Base-by-base conservation (phyloP, 1,284 basidiomycete genomes). In the Farysia itapuensis region DNA sequence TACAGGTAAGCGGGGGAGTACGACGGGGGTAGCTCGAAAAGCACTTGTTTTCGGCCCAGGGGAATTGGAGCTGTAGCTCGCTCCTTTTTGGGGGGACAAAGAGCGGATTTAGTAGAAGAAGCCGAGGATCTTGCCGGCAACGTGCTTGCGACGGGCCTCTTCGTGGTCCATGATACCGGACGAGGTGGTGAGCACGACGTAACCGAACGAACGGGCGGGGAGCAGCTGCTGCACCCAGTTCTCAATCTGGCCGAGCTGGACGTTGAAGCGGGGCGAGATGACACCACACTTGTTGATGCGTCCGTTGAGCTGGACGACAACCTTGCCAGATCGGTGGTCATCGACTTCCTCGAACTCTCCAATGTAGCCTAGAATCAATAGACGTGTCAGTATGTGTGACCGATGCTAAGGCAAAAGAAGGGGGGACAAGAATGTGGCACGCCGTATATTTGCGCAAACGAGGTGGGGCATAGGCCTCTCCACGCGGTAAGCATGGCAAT, bases 321-420 rank as follows among this genome's bases (percentile, higher is more conserved):
- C 90, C 83, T 99, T 99, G 78, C 92, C 92, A 14, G 91, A 87
- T 63, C 95, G 92, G 81, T 98, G 95, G 82, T 99, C 95, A 78
- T 99, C 95, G 78, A 99, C 88, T 80, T 96, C 89, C 81, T 97
- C 94, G 78, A 98, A 98, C 82, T 98, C 94, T 75, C 92, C 92
- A 65, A 97, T 96, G 84, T 97, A 97, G 60, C 92, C 93, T 28
- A 9, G 26, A 28, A 28, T 9, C 26, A 31, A 20, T 25, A 15
- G 16, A 22, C 16, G 34, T 12, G 34, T 22, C 34, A 32, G 30
- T 9, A n/a, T n/a, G n/a, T n/a, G n/a, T n/a, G n/a, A n/a, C n/a
- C n/a, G 26, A 28, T n/a, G 26, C 11, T 11, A 28, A 28, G 26
- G n/a, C 11, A 23, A 35, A 20, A 8, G 35, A 38, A 11, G 24